These are phyloP conservation scores for Nigrospora sphaerica DNA, from an alignment of 2,329 filamentous ascomycete species.

Conservation along the genomic window DNA sequence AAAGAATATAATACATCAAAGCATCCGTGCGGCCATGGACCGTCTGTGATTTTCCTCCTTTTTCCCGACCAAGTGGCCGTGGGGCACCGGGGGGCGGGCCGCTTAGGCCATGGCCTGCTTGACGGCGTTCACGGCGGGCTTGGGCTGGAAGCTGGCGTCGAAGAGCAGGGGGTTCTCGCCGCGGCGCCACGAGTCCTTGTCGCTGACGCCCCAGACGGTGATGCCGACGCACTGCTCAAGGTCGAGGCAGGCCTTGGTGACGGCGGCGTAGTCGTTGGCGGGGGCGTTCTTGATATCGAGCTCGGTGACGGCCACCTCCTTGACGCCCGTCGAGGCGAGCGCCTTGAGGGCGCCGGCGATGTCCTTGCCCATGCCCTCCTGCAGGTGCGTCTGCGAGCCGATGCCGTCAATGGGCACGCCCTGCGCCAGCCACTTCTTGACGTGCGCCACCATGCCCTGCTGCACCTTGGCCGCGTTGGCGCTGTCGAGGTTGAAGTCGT, in stretches of 20 bases:
- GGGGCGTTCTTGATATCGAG: constrained; percentile 55
- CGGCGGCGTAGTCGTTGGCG: constrained; percentile 33
- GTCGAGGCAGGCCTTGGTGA: constrained; percentile 35
- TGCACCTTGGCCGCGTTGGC: constrained; percentile 50
- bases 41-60: too few species aligned
- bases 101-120: constrained; percentile 5
- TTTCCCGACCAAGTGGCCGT: too few species aligned
- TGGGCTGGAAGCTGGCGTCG: constrained; percentile 45
- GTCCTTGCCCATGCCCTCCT: constrained; percentile 29
- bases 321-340: constrained; percentile 35
- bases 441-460: constrained; percentile 42
- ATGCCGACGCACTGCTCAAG: constrained; percentile 42
- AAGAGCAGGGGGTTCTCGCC: constrained; percentile 56
- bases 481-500: constrained; percentile 64
- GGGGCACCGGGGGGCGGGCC: constrained; percentile 41
- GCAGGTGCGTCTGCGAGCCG: constrained; percentile 43
- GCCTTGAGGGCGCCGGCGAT: constrained; percentile 34
- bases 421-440: constrained; percentile 55
- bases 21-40: too few species aligned
- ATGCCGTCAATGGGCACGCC: constrained; percentile 59
- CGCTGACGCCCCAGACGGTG: constrained; percentile 46
- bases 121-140: constrained; percentile 38
- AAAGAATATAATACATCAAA: too few species aligned
- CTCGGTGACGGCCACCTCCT: constrained; percentile 46
- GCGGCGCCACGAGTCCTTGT: constrained; percentile 61